Percentiles rank a stretch among this genome's conserved stretches.
These are phyloP conservation scores for Fusarium devonianum DNA, from an alignment of 2,329 filamentous ascomycete species.

Conservation along the genomic window DNA sequence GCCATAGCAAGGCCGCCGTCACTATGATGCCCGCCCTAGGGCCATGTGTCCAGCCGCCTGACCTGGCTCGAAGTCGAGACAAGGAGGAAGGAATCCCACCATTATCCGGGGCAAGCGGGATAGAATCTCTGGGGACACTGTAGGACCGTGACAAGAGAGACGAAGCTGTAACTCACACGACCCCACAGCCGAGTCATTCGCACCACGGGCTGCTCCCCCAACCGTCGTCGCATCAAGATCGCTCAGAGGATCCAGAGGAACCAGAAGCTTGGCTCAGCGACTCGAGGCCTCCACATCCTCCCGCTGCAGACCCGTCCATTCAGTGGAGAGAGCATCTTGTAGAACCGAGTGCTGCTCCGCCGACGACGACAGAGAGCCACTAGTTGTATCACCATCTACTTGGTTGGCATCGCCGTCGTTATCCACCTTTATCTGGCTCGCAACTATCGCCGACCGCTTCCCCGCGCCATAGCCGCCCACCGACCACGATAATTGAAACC, in stretches of 20 bases:
- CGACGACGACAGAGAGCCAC: not conserved
- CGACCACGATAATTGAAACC: constrained; percentile 17
- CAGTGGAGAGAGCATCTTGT: constrained; percentile 17
- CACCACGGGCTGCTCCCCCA: constrained; percentile 13
- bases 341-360: constrained; percentile 9
- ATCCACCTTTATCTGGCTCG: constrained; percentile 20
- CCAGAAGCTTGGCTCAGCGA: constrained; percentile 10
- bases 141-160: not conserved
- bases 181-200: constrained; percentile 32
- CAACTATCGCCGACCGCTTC: constrained; percentile 19
- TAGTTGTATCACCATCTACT: constrained; percentile 1
- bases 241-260: constrained; percentile 11
- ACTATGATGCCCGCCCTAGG: constrained; percentile 26
- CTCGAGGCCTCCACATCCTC: not conserved
- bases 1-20: constrained; percentile 16
- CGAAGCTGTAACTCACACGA: constrained; percentile 26
- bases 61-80: constrained; percentile 14
- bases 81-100: constrained; percentile 16
- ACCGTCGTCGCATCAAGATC: constrained; percentile 3
- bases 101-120: constrained; percentile 2
- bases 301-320: constrained; percentile 4
- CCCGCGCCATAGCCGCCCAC: constrained; percentile 31
- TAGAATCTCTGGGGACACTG: constrained; percentile 1
- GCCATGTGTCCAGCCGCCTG: constrained; percentile 28
- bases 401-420: constrained; percentile 9